Percentiles rank a stretch among this genome's conserved stretches.
These are phyloP conservation scores for Athelia sp. DNA, from an alignment of 1,284 basidiomycete species.

Conservation along the genomic window DNA sequence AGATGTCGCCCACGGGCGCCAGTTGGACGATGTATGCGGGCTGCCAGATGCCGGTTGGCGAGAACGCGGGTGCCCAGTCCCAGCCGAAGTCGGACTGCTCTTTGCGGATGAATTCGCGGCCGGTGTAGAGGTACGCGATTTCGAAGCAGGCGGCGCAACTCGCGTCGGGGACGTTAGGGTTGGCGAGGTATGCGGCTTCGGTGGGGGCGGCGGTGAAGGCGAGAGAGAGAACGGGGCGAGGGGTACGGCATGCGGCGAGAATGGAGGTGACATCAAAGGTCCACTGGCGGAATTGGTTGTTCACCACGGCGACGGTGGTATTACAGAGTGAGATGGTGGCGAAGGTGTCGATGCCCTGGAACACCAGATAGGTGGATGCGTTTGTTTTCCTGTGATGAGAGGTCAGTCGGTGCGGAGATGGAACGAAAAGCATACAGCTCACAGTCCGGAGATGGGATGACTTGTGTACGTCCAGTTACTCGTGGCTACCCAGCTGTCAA, in stretches of 20 bases:
- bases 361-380: not conserved
- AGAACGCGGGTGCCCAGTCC: not conserved
- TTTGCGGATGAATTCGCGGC: not conserved
- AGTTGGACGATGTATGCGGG: not conserved
- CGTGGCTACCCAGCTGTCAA: not conserved
- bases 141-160: not conserved
- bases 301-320: not conserved
- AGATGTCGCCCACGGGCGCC: not conserved
- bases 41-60: not conserved
- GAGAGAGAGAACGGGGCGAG: not conserved
- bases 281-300: slow-evolving; percentile 1
- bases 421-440: not conserved
- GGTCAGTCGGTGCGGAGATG: not conserved
- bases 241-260: not conserved
- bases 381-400: not conserved
- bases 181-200: not conserved
- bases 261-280: not conserved
- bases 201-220: not conserved
- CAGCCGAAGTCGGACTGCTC: not conserved
- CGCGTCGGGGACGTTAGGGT: not conserved
- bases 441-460: not conserved
- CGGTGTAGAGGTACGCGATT: not conserved
- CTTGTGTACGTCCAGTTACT: slow-evolving; percentile 1
- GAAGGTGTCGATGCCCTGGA: not conserved
- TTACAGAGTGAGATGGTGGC: not conserved